These are phyloP conservation scores for Spizellomyces punctatus DNA, from an alignment of 192 early-diverging fungal genomes.

Conservation along the genomic window DNA sequence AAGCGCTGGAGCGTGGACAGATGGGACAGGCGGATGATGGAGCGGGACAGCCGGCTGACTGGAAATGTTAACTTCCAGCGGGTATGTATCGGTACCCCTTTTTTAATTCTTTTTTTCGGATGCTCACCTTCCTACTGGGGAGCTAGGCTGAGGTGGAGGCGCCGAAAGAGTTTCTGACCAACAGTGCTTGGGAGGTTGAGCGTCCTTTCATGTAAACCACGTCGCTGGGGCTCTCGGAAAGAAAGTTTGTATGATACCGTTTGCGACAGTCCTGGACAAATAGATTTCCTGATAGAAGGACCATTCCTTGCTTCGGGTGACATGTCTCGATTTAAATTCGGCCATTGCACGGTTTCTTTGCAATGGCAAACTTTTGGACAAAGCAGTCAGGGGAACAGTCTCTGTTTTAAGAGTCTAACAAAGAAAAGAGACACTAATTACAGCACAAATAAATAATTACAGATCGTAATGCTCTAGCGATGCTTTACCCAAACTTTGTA, in stretches of 20 bases:
- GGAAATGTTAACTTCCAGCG: conserved; percentile 60
- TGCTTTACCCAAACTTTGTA: conserved; percentile 50
- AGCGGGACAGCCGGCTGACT: conserved; percentile 55
- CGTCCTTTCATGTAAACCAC: conserved; percentile 23
- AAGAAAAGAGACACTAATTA: too few relatives aligned
- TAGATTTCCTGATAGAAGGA: too few relatives aligned
- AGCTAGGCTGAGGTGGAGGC: conserved; percentile 44
- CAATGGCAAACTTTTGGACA: too few relatives aligned
- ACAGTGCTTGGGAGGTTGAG: conserved; percentile 55
- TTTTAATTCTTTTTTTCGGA: not conserved
- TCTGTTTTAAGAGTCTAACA: too few relatives aligned
- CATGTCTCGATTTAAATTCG: too few relatives aligned
- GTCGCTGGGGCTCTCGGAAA: not conserved
- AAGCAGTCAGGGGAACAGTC: too few relatives aligned
- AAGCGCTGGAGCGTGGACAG: conserved; percentile 55
- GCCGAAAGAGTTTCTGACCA: conserved; percentile 46
- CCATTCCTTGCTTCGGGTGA: too few relatives aligned
- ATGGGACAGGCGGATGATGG: conserved; percentile 66
- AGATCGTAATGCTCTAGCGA: conserved; percentile 1
- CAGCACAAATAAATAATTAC: too few relatives aligned
- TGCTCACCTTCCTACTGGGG: not conserved
- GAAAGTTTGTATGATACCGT: not conserved
- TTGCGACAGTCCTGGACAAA: too few relatives aligned
- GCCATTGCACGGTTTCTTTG: too few relatives aligned
- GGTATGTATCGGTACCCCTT: conserved; percentile 28